Base-by-base conservation (phyloP, 2,329 filamentous ascomycete genomes). In the Penicillium expansum region DNA sequence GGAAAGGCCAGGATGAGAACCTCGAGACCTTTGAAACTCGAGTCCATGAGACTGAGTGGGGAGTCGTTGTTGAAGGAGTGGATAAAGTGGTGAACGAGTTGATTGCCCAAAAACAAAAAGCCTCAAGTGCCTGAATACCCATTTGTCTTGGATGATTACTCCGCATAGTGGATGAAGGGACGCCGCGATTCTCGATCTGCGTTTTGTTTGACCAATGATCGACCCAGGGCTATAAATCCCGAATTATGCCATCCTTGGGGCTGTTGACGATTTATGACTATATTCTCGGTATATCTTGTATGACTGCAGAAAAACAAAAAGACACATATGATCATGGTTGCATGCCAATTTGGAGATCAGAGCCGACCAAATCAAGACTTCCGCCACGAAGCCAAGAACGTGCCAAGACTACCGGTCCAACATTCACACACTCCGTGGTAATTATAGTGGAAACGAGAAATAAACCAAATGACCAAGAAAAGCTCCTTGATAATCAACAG, bases 41-140 rank as follows among this genome's bases (percentile, higher is more conserved):
- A 70, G 89, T 96, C 60, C 91, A 96, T 73, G 74, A 75, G 20
- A 80, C 86, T 30, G 92, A 96, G 78, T 91, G 93, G 78, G 80
- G 82, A 61, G 76, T 92, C 63, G 91, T 96, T 66, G 87, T 96
- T 29, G 83, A 90, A 67, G 92, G 90, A 2, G 87, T 76, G 33
- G 65, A 67, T 42, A 66, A 74, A 49, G 68, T 73, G 22, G 68
- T 75, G 32, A 60, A 69, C 43, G 69, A 74, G 51, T 61, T 76
- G 37, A 54, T 58, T 33, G 62, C 64, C 39, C 65, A 62, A 22
- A 67, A 64, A 41, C 54, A 63, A 56, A 54, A 50, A 43, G 38
- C 13, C 18, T 44, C 51, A 22, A 48, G 38, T 37, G 48, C 53
- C 47, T 56, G 35, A 56, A 52, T 35, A 35, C 29, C 41, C 47